Evolutionary conservation across 345 rosid genomes (phyloP), one percentile per base, ranked within the genome.

Genomic region (Triadica sebifera): DNA sequence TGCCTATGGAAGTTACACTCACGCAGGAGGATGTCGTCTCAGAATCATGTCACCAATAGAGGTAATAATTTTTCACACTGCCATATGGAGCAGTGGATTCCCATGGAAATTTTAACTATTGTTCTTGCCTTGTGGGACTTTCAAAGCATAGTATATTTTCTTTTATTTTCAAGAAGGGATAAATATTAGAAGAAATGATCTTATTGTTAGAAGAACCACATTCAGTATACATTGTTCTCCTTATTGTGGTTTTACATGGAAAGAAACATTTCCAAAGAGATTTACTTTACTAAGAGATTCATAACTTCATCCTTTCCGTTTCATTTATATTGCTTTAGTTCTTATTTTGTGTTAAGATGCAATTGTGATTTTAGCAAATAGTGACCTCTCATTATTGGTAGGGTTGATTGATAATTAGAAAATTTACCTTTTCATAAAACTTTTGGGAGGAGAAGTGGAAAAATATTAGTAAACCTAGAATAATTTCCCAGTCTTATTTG

Each of bases 11-110:
- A 78, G 76, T 55, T 69, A 55, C 78, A 76, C 65, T 29, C 85
- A 52, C 24, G 69, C 46, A 45, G 72, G 69, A 64, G 22, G 80
- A 74, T 59, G 61, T 79, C 50, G 66, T 74, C 17, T 65, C 72
- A 78, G 55, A 49, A 69, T 61, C 66, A 74, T 85, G 81, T 79
- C 87, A 3, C 87, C 89, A 52, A 83, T 86, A 65, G 82, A 75
- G 94, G 94, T 85, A 85, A 62, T 12, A 59, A 9, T 3, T 66
- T 56, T 74, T 72, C 58, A 19, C 55, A 71, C 67, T 78, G 24
- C 52, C 5, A 41, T n/a, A 15, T 39, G 17, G 55, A 7, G 13
- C 19, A 52, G 9, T 46, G 34, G 41, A 1, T 47, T 46, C 38
- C n/a, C n/a, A n/a, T n/a, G n/a, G n/a, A n/a, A n/a, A 49, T 5